phyloP scores from a whole-genome alignment of 1,139 yeast genomes.

The Casaregolazyma lundiana region DNA sequence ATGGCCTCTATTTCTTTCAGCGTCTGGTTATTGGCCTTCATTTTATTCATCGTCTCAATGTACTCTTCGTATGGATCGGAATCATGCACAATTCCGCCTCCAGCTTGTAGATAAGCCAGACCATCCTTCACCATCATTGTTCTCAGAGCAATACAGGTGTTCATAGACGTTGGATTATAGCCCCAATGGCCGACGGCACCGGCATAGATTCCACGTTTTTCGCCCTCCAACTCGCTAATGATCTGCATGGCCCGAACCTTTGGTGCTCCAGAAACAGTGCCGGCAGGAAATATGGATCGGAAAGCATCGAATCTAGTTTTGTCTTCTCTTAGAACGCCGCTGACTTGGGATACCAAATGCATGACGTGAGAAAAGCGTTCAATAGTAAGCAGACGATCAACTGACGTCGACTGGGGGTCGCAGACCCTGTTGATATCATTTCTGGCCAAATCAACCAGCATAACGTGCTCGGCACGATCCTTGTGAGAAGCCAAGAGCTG shows the following conservation, averaged over 20 bases:
- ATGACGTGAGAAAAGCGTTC: slow-evolving; percentile 97
- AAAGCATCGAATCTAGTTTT: slow-evolving; percentile 94
- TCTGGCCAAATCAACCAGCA: slow-evolving; percentile 96
- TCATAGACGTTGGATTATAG: slow-evolving; percentile 87
- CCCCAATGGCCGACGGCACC: slow-evolving; percentile 99
- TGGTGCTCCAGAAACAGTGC: slow-evolving; percentile 98
- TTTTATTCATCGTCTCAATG: slow-evolving; percentile 93
- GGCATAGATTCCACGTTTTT: slow-evolving; percentile 93
- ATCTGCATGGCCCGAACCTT: slow-evolving; percentile 95
- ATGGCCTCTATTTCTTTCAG: slow-evolving; percentile 10
- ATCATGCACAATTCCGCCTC: slow-evolving; percentile 96
- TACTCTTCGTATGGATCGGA: slow-evolving; percentile 95
- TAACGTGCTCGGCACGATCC: slow-evolving; percentile 96
- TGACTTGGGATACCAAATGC: slow-evolving; percentile 92
- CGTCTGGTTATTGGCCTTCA: slow-evolving; percentile 72
- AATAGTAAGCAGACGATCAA: slow-evolving; percentile 81
- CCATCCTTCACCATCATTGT: slow-evolving; percentile 95
- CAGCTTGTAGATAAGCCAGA: slow-evolving; percentile 90
- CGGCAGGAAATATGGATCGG: slow-evolving; percentile 96
- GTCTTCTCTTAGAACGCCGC: slow-evolving; percentile 79
- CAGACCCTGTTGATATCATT: slow-evolving; percentile 95
- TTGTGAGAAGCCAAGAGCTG: slow-evolving; percentile 72
- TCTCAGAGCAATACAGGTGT: slow-evolving; percentile 93
- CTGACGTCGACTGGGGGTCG: slow-evolving; percentile 75
- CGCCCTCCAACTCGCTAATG: slow-evolving; percentile 81